Evolutionary conservation across 345 rosid genomes (phyloP).

Genomic region (Eucalyptus victrix): DNA sequence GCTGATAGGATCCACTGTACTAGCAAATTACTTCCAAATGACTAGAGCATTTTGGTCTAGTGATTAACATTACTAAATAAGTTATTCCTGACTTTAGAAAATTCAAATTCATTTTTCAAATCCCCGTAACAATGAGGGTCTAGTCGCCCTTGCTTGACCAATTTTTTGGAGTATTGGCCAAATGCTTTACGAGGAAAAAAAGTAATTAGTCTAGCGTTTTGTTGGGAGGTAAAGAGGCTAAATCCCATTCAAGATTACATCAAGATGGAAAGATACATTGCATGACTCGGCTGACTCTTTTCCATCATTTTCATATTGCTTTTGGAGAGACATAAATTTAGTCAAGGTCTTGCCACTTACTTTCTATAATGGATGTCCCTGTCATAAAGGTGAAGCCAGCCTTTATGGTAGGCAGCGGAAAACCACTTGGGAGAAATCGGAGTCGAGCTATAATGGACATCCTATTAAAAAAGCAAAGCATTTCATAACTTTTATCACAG

Average conservation of each 20-base stretch:
- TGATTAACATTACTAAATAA: no score
- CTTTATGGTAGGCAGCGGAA: accelerated
- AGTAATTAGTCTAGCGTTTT: neutral
- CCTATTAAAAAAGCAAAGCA: accelerated
- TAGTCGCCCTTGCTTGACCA: no score
- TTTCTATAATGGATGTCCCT: no score
- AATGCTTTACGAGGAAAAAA: no score
- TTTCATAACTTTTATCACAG: accelerated
- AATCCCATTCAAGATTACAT: neutral
- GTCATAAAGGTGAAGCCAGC: no score
- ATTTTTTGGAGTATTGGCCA: neutral
- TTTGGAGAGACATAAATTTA: neutral
- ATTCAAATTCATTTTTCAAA: no score
- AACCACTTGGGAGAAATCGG: accelerated
- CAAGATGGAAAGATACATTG: neutral
- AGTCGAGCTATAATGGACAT: no score
- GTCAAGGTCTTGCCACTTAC: neutral
- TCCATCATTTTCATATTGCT: neutral
- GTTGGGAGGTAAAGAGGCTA: neutral
- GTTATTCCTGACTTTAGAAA: no score
- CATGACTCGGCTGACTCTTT: accelerated
- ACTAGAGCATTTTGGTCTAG: no score
- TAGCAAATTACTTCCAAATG: no score
- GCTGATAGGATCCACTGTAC: no score
- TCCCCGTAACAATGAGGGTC: accelerated